Base-by-base conservation (phyloP, 805 yeast species). In the Wilhelminamyces savonicus region DNA sequence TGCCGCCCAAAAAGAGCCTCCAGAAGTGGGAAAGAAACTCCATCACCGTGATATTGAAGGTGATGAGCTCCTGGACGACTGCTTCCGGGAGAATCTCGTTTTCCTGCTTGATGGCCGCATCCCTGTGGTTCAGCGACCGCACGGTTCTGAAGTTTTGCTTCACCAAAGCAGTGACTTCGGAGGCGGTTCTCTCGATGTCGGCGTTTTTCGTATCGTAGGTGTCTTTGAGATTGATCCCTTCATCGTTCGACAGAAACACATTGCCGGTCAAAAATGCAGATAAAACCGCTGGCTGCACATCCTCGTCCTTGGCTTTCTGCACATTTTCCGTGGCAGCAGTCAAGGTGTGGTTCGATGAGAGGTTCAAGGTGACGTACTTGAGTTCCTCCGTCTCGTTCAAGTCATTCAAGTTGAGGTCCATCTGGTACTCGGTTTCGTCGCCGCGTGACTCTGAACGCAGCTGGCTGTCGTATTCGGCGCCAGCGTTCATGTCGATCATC, bases 91-190 rank as follows among this genome's bases (percentile, higher is more conserved):
- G 68, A 64, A 71, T 21, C 61, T 58, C 48, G 52, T 41, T 34
- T 17, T 36, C 40, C 1, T 30, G n/a, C 3, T 29, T 18, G 22
- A 28, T 31, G n/a, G 20, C 17, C 13, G 29, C 16, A 10, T 44
- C 17, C 20, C 30, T 16, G 12, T 14, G 13, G 16, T 26, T 17
- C 15, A 9, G n/a, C 16, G 28, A 15, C 27, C 62, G 66, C 9
- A 74, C 70, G 39, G 75, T 78, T 31, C 74, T 71, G 11, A 76
- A 63, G 42, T 75, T 76, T 24, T 60, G 56, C 39, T 68, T 65
- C n/a, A 76, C 71, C 19, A 75, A 61, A 3, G 47, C 46, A 7
- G 66, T 55, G 7, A 76, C 69, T 24, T 68, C 72, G 23, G 51
- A 52, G 17, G 67, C 53, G 1, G 74, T 66, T 19, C 61, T 64